phyloP scores from a whole-genome alignment of 2,329 filamentous ascomycete species.

The Neonectria neomacrospora region DNA sequence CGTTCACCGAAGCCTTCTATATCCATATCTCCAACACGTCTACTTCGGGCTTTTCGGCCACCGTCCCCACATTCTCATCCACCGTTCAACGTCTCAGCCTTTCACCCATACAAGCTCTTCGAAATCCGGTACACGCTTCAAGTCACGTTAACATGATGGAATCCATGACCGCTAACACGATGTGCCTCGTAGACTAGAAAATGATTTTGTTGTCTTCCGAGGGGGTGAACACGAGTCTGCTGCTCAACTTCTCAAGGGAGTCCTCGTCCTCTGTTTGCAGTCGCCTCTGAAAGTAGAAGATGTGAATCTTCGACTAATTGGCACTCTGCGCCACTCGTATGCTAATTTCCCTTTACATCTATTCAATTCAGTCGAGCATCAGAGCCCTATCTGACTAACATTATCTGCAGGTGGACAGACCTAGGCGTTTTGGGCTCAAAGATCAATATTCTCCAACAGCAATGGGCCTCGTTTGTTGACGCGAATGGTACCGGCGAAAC shows the following conservation, averaged over 20 bases:
- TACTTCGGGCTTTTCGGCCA: background rate
- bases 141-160: background rate
- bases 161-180: background rate
- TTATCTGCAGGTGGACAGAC: conserved; percentile 57
- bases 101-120: background rate
- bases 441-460: conserved; percentile 71
- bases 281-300: conserved; percentile 76
- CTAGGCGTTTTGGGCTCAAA: conserved; percentile 66
- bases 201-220: conserved; percentile 81
- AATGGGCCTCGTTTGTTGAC: conserved; percentile 73
- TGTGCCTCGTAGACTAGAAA: conserved; percentile 68
- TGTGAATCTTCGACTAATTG: conserved; percentile 75
- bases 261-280: conserved; percentile 77
- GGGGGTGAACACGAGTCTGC: conserved; percentile 78
- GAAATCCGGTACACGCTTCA: background rate
- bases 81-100: background rate
- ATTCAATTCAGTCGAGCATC: background rate
- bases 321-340: conserved; percentile 73
- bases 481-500: conserved; percentile 62
- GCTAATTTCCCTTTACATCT: conserved; percentile 45
- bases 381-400: background rate
- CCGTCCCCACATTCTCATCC: background rate
- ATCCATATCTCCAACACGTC: background rate
- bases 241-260: conserved; percentile 77
- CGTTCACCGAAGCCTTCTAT: background rate